Evolutionary conservation across 345 rosid species (phyloP).

Genomic region (Salix arbutifolia): DNA sequence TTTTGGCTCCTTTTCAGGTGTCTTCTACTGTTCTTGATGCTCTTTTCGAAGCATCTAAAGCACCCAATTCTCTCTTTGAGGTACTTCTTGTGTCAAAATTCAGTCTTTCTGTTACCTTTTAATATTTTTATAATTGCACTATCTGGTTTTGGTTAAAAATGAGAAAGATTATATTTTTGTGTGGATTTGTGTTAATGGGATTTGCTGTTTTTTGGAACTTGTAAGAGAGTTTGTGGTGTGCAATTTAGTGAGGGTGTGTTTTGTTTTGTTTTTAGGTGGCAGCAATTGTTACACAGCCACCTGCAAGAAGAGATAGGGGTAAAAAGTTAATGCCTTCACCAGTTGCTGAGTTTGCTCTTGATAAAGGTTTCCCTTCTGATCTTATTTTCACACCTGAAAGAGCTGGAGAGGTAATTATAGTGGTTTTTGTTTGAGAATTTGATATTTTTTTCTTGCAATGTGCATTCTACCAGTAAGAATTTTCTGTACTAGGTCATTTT

Average conservation of each 20-base stretch:
- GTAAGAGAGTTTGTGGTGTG: background rate
- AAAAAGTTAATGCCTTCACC: constrained; percentile 74
- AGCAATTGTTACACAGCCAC: constrained; percentile 89
- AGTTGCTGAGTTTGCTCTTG: constrained; percentile 74
- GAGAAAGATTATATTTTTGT: background rate
- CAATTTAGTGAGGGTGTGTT: constrained; percentile 4
- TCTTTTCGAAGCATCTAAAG: constrained; percentile 62
- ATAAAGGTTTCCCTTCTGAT: constrained; percentile 69
- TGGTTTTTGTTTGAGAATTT: constrained; percentile 8
- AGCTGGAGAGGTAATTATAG: constrained; percentile 69
- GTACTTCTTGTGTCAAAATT: constrained; percentile 21
- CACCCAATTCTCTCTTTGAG: constrained; percentile 66
- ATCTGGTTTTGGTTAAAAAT: background rate
- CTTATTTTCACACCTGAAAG: constrained; percentile 80
- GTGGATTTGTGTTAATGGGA: background rate
- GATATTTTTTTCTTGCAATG: background rate
- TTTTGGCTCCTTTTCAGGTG: constrained; percentile 38
- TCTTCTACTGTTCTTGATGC: constrained; percentile 77
- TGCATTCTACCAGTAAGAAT: no score
- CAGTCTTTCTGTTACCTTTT: background rate
- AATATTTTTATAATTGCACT: background rate
- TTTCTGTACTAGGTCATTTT: no score
- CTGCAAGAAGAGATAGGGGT: constrained; percentile 76
- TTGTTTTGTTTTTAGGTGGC: constrained; percentile 51
- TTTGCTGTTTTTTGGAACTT: background rate